phyloP scores from a whole-genome alignment of 495 filamentous ascomycete species.

The Penicillium lagena region DNA sequence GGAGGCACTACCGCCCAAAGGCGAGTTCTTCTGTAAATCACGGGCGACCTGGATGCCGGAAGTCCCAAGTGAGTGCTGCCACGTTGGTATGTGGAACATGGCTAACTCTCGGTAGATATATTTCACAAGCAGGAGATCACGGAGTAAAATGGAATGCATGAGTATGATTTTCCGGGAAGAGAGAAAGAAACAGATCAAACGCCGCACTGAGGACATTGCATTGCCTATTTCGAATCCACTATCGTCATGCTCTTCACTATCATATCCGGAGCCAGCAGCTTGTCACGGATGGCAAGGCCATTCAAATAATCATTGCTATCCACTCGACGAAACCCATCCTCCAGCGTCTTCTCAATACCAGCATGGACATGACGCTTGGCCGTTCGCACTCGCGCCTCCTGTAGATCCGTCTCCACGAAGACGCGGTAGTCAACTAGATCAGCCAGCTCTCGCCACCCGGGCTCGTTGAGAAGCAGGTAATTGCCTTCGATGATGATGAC shows the following conservation, averaged over 20 bases:
- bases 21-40: conserved; percentile 60
- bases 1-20: conserved; percentile 55
- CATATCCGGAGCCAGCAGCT: conserved; percentile 21
- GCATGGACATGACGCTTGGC: conserved; percentile 29
- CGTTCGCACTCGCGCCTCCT: conserved; percentile 24
- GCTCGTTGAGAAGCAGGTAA: conserved; percentile 27
- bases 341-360: conserved; percentile 34
- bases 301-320: conserved; percentile 39
- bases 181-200: background rate
- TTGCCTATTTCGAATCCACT: background rate
- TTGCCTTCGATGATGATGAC: conserved; percentile 37
- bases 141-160: conserved; percentile 24
- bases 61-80: conserved; percentile 40
- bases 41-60: conserved; percentile 59
- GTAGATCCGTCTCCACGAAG: conserved; percentile 31
- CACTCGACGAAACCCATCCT: conserved; percentile 30
- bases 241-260: conserved; percentile 20
- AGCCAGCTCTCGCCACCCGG: conserved; percentile 20
- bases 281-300: conserved; percentile 21
- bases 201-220: background rate
- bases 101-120: conserved; percentile 27
- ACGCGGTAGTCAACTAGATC: conserved; percentile 22
- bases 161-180: too few relatives aligned
- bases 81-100: background rate
- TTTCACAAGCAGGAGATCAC: conserved; percentile 58